Conservation (phyloP, 306 rosid genomes). For the Casuarina glauca region DNA sequence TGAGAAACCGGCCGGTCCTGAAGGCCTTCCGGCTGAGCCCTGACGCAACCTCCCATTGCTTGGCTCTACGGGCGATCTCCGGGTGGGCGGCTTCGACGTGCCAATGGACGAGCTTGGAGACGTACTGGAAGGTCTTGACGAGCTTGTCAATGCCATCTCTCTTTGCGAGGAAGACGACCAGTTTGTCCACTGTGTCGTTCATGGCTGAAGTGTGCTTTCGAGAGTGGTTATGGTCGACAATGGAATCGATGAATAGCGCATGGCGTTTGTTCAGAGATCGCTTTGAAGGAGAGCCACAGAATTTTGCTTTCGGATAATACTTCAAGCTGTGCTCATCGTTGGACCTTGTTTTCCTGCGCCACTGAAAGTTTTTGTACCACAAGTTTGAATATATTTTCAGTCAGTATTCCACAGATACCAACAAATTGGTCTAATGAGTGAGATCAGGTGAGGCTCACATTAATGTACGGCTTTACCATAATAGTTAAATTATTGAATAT, state of each 20-base stretch:
- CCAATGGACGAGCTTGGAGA: conserved; percentile 86
- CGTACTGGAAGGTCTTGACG: conserved; percentile 89
- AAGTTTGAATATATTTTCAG: no score
- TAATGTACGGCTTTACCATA: no score
- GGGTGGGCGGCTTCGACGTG: conserved; percentile 56
- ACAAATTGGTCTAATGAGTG: no score
- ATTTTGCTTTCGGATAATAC: conserved; percentile 52
- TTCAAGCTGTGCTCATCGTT: conserved; percentile 45
- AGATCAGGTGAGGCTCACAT: no score
- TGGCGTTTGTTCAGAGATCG: background rate
- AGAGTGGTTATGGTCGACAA: background rate
- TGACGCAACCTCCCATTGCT: conserved; percentile 81
- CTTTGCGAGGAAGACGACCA: conserved; percentile 88
- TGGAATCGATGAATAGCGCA: background rate
- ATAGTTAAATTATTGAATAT: no score
- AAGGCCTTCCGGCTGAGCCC: conserved; percentile 93
- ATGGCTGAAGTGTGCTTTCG: conserved; percentile 26
- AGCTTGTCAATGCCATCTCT: conserved; percentile 99
- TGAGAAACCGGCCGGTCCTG: conserved; percentile 70
- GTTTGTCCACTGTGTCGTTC: conserved; percentile 79
- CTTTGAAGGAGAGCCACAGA: conserved; percentile 53
- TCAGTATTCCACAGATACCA: no score
- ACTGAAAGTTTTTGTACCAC: background rate
- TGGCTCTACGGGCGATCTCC: conserved; percentile 50
- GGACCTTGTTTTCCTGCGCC: conserved; percentile 28